A percentile compares a stretch with the other conserved stretches of the same genome.
Conservation (phyloP, 2,329 filamentous ascomycete genomes). For the Ceratocystiopsis minuta region DNA sequence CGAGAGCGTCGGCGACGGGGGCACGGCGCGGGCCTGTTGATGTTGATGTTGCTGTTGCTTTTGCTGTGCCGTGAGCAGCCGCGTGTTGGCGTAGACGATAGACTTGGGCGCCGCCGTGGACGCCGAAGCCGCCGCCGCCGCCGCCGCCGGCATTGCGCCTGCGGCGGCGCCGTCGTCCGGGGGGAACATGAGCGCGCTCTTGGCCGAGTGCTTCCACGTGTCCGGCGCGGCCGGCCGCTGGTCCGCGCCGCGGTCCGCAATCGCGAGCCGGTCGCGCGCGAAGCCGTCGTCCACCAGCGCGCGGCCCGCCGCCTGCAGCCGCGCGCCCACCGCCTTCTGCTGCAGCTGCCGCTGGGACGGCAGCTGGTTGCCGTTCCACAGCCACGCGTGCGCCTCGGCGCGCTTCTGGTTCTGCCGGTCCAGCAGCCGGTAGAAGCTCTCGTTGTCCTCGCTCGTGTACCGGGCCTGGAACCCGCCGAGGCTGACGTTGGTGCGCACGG, state of each 20-base stretch:
- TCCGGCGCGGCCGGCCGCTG: conserved; percentile 62
- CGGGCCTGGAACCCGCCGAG: conserved; percentile 74
- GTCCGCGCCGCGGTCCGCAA: conserved; percentile 32
- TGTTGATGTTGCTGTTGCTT: neutral
- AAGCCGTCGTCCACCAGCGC: conserved; percentile 38
- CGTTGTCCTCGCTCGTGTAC: conserved; percentile 96
- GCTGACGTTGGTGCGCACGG: conserved; percentile 59
- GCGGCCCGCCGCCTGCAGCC: conserved; percentile 22
- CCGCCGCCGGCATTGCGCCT: conserved; percentile 38
- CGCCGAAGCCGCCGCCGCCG: conserved; percentile 47
- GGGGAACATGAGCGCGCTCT: conserved; percentile 76
- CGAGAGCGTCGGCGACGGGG: conserved; percentile 67
- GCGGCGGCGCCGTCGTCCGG: conserved; percentile 46
- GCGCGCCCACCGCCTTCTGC: conserved; percentile 43
- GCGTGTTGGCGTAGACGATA: conserved; percentile 70
- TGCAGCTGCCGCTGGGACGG: conserved; percentile 60
- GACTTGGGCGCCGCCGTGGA: conserved; percentile 61
- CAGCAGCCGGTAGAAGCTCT: conserved; percentile 82
- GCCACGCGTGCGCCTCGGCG: conserved; percentile 72
- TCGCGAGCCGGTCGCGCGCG: conserved; percentile 38
- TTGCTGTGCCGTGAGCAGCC: conserved; percentile 18
- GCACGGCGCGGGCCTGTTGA: too few species aligned
- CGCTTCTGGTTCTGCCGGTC: conserved; percentile 79
- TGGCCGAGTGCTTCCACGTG: conserved; percentile 54
- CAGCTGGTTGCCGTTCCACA: conserved; percentile 79